Evolutionary conservation across 2,329 filamentous ascomycete species (phyloP).

Genomic region (Phoma sp.): DNA sequence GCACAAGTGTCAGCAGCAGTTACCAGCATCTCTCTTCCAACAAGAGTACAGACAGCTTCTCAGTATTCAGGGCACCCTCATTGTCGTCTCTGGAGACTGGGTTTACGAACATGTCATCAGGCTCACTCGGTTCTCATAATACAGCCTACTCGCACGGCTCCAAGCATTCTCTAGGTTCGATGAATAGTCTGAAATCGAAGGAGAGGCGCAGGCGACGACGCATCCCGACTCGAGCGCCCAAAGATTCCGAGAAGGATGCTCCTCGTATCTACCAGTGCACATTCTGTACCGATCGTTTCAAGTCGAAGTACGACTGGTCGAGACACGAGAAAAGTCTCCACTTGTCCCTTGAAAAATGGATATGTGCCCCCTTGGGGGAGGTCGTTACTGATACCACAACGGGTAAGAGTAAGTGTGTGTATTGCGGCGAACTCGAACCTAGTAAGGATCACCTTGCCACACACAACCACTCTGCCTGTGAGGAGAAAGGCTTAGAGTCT

Average conservation of each 20-base stretch:
- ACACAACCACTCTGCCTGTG: conserved; percentile 68
- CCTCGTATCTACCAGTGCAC: conserved; percentile 46
- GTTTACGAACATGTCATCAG: conserved; percentile 56
- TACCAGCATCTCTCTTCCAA: conserved; percentile 59
- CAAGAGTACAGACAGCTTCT: conserved; percentile 54
- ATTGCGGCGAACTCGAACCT: conserved; percentile 62
- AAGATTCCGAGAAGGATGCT: conserved; percentile 26
- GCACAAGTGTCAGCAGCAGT: conserved; percentile 45
- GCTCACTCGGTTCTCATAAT: conserved; percentile 60
- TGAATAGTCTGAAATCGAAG: conserved; percentile 58
- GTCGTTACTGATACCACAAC: conserved; percentile 62
- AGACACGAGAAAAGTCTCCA: conserved; percentile 50
- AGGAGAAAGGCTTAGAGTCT: conserved; percentile 68
- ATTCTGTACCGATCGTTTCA: conserved; percentile 49
- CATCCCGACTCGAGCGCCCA: conserved; percentile 47
- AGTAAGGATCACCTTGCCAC: conserved; percentile 62
- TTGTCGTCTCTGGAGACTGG: conserved; percentile 61
- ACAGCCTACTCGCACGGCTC: conserved; percentile 65
- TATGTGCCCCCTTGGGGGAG: conserved; percentile 64
- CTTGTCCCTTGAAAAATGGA: conserved; percentile 51
- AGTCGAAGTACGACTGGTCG: conserved; percentile 50
- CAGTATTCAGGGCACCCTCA: conserved; percentile 59
- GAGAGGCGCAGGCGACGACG: conserved; percentile 65
- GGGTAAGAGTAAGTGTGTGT: conserved; percentile 64
- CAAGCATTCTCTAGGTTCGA: conserved; percentile 62